phyloP scores from a whole-genome alignment of 2,329 filamentous ascomycete species.

The Diaporthe ilicicola region DNA sequence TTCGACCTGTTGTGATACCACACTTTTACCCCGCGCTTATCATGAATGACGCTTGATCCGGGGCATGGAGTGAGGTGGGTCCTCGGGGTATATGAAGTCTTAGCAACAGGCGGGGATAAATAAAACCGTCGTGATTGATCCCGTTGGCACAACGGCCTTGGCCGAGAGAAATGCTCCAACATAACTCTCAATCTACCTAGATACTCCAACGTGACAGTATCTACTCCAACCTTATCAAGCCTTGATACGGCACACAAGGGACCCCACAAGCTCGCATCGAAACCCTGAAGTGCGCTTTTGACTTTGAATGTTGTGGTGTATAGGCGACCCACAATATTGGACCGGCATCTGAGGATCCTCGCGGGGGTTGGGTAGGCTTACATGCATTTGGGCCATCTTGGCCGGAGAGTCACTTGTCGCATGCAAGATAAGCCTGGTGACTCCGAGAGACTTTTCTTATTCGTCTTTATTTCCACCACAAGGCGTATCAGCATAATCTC shows the following conservation, averaged over 20 bases:
- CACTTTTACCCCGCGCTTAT: not conserved
- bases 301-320: not conserved
- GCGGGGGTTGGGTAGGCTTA: conserved; percentile 6
- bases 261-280: not conserved
- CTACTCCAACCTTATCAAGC: conserved; percentile 4
- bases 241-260: not conserved
- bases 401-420: not conserved
- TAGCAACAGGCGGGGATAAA: not conserved
- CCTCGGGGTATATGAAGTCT: not conserved
- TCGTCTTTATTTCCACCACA: not conserved
- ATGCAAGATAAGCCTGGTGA: conserved; percentile 1
- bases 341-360: not conserved
- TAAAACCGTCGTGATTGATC: too few relatives aligned
- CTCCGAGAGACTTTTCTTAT: not conserved
- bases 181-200: not conserved
- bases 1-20: too few relatives aligned
- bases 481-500: not conserved
- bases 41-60: not conserved
- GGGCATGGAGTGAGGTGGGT: too few relatives aligned
- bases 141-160: not conserved
- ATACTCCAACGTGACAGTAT: not conserved
- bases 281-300: not conserved
- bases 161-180: not conserved
- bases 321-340: not conserved
- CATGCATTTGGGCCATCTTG: not conserved